Conservation (phyloP, 768 basidiomycete species). For the Rubroboletus pulcherrimus region DNA sequence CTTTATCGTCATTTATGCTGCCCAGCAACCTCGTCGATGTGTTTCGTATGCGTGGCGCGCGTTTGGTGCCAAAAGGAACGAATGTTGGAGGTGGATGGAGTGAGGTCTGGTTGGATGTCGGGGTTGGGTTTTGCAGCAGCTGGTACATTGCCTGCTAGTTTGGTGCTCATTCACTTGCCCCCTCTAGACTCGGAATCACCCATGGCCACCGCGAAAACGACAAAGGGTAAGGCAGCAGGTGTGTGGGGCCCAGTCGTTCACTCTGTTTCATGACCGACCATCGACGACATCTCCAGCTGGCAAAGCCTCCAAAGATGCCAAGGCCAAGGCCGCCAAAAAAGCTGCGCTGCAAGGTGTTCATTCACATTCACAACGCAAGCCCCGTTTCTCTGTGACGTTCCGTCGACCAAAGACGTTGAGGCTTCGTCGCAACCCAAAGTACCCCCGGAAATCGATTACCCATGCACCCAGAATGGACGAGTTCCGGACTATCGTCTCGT, state of each 20-base stretch:
- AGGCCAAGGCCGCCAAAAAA: constrained; percentile 96
- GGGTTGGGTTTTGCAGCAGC: neutral
- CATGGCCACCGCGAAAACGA: constrained; percentile 69
- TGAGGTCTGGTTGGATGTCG: constrained; percentile 18
- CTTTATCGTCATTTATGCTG: neutral
- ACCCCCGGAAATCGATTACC: constrained; percentile 92
- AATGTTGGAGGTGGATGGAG: constrained; percentile 20
- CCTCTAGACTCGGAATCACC: constrained; percentile 10
- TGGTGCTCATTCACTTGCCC: constrained; percentile 3
- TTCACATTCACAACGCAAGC: constrained; percentile 74
- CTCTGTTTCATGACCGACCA: constrained; percentile 23
- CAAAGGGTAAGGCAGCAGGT: constrained; percentile 59
- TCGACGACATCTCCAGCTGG: constrained; percentile 15
- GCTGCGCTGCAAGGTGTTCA: constrained; percentile 87
- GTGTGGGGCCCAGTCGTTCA: constrained; percentile 16
- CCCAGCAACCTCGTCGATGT: neutral
- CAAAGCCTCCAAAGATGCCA: constrained; percentile 43
- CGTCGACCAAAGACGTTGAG: constrained; percentile 93
- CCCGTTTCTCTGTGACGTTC: constrained; percentile 85
- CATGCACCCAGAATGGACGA: constrained; percentile 96
- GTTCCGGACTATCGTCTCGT: constrained; percentile 91
- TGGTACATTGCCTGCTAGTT: neutral
- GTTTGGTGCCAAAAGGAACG: neutral
- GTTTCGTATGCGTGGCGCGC: neutral
- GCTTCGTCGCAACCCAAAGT: constrained; percentile 79